Conservation (phyloP, 768 basidiomycete genomes). For the Suillus clintonianus region DNA sequence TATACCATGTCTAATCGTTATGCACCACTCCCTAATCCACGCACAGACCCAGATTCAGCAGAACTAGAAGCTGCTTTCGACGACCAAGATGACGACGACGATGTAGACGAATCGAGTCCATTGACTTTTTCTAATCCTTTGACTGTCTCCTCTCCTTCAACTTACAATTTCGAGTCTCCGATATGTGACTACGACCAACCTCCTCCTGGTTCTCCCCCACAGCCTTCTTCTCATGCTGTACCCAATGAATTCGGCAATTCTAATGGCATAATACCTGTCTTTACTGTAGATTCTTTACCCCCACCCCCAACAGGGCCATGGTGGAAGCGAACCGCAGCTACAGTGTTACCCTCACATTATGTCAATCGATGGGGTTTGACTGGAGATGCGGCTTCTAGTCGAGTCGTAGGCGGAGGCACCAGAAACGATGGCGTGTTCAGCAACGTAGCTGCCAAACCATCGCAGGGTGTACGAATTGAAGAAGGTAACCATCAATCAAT, state of each 20-base stretch:
- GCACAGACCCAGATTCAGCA: conserved; percentile 47
- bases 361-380: conserved; percentile 47
- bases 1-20: conserved; percentile 56
- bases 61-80: conserved; percentile 91
- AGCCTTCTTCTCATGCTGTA: conserved; percentile 59
- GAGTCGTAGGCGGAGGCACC: conserved; percentile 60
- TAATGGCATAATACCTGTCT: conserved; percentile 66
- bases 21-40: conserved; percentile 64
- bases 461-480: conserved; percentile 55
- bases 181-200: conserved; percentile 71
- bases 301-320: conserved; percentile 45
- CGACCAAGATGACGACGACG: conserved; percentile 72
- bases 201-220: conserved; percentile 82
- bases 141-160: conserved; percentile 34
- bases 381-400: conserved; percentile 36
- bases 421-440: conserved; percentile 92
- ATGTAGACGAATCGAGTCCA: conserved; percentile 50
- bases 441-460: conserved; percentile 90
- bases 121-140: conserved; percentile 40
- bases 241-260: conserved; percentile 76
- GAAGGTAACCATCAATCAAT: conserved; percentile 48
- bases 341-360: conserved; percentile 57
- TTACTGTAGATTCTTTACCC: conserved; percentile 31
- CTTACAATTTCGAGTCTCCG: conserved; percentile 79
- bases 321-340: conserved; percentile 54